Conservation (phyloP, 148 eudicot genomes). For the Silene latifolia region DNA sequence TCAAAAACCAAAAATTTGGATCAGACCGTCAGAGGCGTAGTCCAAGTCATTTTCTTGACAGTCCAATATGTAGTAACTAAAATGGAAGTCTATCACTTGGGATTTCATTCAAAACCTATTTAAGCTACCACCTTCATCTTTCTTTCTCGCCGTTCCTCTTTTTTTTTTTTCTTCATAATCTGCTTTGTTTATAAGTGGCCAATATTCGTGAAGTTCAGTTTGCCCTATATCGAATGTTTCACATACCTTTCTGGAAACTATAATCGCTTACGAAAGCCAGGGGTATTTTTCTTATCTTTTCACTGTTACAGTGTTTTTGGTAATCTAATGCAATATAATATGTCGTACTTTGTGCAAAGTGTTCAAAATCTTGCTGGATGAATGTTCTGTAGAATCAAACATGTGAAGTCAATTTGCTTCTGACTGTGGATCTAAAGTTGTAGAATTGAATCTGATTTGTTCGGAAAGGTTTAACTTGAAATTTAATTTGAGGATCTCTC, state of each 20-base stretch:
- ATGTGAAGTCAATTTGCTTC: slow-evolving; percentile 1
- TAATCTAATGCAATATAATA: not conserved
- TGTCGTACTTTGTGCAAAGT: not conserved
- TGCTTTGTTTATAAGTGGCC: not conserved
- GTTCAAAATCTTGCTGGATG: not conserved
- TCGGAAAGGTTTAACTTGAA: not conserved
- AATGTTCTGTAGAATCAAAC: not conserved
- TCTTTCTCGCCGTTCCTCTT: slow-evolving; percentile 6
- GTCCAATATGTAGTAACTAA: not conserved
- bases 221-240: not conserved
- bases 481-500: not conserved
- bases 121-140: slow-evolving; percentile 10
- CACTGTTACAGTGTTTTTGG: not conserved
- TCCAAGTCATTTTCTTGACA: too few species aligned
- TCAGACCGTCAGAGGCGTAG: not conserved
- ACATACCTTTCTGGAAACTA: not conserved
- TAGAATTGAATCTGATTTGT: not conserved
- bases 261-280: too few species aligned
- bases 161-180: not conserved
- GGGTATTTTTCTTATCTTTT: not conserved
- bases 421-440: not conserved
- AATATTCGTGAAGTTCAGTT: not conserved
- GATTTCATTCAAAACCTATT: slow-evolving; percentile 1
- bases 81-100: not conserved
- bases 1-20: not conserved